Evolutionary conservation across 176 grass and related monocot species (phyloP).

Genomic region (Carex cristatella): DNA sequence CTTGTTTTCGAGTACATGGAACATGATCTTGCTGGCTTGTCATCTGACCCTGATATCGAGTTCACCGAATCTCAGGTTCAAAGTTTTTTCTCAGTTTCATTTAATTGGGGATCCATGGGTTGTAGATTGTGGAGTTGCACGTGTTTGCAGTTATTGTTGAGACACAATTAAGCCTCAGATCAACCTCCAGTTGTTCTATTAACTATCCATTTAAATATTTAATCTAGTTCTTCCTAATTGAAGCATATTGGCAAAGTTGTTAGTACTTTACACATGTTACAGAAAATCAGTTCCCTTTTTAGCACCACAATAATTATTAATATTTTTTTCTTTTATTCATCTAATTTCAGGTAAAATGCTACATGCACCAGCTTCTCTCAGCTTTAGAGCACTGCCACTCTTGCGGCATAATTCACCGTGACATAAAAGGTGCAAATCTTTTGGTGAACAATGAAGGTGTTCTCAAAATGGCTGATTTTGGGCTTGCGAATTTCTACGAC

Average conservation of each 20-base stretch:
- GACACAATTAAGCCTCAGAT: background rate
- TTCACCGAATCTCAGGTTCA: constrained; percentile 83
- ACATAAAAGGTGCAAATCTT: constrained; percentile 97
- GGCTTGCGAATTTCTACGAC: constrained; percentile 77
- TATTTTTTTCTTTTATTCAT: constrained; percentile 5
- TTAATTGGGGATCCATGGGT: background rate
- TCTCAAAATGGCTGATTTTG: constrained; percentile 98
- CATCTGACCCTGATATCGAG: constrained; percentile 72
- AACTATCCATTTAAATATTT: background rate
- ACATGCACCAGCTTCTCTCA: constrained; percentile 84
- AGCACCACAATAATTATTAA: background rate
- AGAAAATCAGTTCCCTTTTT: background rate
- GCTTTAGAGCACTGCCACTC: constrained; percentile 86
- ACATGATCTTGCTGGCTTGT: constrained; percentile 92
- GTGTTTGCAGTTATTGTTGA: background rate
- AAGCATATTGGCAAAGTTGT: background rate
- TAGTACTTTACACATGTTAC: background rate
- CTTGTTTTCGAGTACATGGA: constrained; percentile 99
- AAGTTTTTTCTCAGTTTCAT: background rate
- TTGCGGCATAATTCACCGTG: constrained; percentile 63
- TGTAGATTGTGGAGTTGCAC: background rate
- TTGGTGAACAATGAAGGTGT: constrained; percentile 83
- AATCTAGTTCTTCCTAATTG: background rate
- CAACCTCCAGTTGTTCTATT: background rate
- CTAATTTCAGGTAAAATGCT: constrained; percentile 76